Evolutionary conservation across 1,284 basidiomycete species (phyloP).

Genomic region (Thecaphora thlaspeos): DNA sequence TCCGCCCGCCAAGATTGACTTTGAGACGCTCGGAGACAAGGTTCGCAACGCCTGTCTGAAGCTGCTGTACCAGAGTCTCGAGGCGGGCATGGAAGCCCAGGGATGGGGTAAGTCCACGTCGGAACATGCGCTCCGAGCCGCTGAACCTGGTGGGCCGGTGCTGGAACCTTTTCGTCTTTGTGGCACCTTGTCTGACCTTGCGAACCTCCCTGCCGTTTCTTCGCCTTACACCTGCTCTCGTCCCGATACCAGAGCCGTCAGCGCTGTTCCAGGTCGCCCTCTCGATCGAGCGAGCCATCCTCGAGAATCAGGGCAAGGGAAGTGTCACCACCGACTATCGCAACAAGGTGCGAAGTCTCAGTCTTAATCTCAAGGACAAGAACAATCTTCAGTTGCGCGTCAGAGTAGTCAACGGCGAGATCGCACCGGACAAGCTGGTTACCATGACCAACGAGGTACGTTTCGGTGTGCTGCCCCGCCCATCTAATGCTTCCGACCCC

Average conservation of each 20-base stretch:
- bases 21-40: slow-evolving; percentile 60
- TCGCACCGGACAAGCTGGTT: slow-evolving; percentile 70
- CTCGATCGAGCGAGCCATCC: slow-evolving; percentile 60
- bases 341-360: slow-evolving; percentile 82
- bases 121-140: too few species aligned
- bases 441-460: slow-evolving; percentile 71
- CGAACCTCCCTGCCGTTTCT: background rate
- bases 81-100: slow-evolving; percentile 28
- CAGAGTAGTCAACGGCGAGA: slow-evolving; percentile 77
- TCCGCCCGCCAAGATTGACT: slow-evolving; percentile 36
- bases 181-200: too few species aligned
- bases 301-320: slow-evolving; percentile 42
- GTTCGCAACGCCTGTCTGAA: slow-evolving; percentile 85
- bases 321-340: slow-evolving; percentile 63
- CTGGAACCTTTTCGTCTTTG: too few species aligned
- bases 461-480: background rate
- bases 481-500: too few species aligned
- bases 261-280: slow-evolving; percentile 60
- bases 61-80: slow-evolving; percentile 86
- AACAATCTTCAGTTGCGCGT: slow-evolving; percentile 83
- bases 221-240: background rate
- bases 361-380: slow-evolving; percentile 91
- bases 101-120: slow-evolving; percentile 11
- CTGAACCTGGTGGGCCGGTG: too few species aligned
- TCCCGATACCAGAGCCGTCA: slow-evolving; percentile 46